Evolutionary conservation across 257 asterid genomes (phyloP), one percentile per base, ranked within the genome.

Genomic region (Leptodermis oblonga): DNA sequence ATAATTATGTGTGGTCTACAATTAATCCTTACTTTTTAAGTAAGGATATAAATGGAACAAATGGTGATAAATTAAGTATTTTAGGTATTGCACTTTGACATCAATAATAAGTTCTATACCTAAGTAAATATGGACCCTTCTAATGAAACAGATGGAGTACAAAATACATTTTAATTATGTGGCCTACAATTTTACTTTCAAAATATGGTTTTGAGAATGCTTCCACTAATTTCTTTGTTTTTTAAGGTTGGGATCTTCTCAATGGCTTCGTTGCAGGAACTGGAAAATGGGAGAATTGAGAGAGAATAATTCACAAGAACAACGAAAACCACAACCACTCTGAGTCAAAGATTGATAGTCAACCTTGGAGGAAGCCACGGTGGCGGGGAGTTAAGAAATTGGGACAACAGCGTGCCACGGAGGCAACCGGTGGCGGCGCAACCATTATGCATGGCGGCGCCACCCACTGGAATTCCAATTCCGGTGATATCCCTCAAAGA

Each of bases 401-500:
- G 17, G 25, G 23, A 22, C 37, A 28, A 23, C 33, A 28, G 17
- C 30, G 9, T 62, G 18, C 45, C 56, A 10, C n/a, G 34, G 36
- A 36, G 26, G 23, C 72, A 15, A 5, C 5, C 52, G 1, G 0
- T 45, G 26, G 68, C 3, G 34, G 28, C 14, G 51, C 71, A 31
- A 37, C 82, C 83, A n/a, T 72, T 61, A 3, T 76, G 76, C 74
- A 70, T 69, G 83, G 78, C 81, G 55, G 55, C 7, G 55, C 6
- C 18, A 48, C 72, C 74, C 1, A 74, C 83, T n/a, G n/a, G n/a
- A 23, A 48, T 71, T 9, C n/a, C 75, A 41, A 49, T 67, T 45
- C 70, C 74, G 42, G 14, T 70, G 6, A 13, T 65, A 11, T 72
- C 85, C 12, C 72, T 79, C 45, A 87, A 78, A 62, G 85, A 86